A percentile compares a stretch with the other conserved stretches of the same genome.
phyloP scores from a whole-genome alignment of 495 filamentous ascomycete species.

The Terfezia boudieri region DNA sequence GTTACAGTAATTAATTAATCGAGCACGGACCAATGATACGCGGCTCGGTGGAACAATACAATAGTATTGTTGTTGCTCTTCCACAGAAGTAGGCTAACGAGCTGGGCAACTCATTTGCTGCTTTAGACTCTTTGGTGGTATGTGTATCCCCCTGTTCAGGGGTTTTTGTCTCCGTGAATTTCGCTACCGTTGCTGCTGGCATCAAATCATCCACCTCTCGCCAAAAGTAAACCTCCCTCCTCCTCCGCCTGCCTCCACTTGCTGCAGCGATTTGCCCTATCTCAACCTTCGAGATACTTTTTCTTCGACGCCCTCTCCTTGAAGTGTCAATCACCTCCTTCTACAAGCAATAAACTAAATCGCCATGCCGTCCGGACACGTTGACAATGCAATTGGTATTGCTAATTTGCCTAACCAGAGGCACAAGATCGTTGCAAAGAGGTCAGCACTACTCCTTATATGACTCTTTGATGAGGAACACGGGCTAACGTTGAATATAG shows the following conservation, averaged over 20 bases:
- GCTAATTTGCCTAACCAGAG: conserved; percentile 97
- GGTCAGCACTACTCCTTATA: conserved; percentile 19
- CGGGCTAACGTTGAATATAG: conserved; percentile 1
- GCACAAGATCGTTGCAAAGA: conserved; percentile 99
- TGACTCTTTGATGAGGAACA: neutral
- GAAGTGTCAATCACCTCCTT: too few relatives aligned
- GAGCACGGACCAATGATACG: too few relatives aligned
- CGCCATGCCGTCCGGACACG: conserved; percentile 12
- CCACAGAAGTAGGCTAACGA: too few relatives aligned
- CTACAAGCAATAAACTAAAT: neutral
- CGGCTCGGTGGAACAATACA: too few relatives aligned
- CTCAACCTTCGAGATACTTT: neutral
- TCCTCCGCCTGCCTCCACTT: neutral
- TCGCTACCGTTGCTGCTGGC: neutral
- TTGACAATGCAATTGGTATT: conserved; percentile 65
- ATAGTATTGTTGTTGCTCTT: too few relatives aligned
- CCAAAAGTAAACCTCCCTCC: neutral
- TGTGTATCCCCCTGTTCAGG: neutral
- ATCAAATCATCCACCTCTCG: neutral
- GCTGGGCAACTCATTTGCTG: too few relatives aligned
- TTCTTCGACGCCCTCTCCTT: neutral
- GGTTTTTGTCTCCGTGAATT: neutral
- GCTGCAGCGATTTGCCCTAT: neutral
- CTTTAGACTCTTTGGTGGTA: too few relatives aligned
- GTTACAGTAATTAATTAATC: too few relatives aligned